These are phyloP conservation scores for Avena sativa DNA, from an alignment of 176 grass and related monocot species.

Conservation along the genomic window DNA sequence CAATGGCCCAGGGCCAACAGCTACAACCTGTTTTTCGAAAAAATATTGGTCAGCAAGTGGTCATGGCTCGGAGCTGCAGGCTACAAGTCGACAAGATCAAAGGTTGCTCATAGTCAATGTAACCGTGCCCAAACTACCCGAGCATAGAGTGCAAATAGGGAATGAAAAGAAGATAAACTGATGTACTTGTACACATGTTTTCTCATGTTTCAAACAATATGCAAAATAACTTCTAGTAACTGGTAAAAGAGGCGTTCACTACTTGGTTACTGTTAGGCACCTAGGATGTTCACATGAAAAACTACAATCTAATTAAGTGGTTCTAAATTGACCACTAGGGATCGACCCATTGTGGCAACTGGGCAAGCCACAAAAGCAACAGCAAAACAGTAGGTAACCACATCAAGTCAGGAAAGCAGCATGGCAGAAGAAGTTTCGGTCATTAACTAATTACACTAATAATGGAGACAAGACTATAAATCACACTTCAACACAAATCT, in stretches of 20 bases:
- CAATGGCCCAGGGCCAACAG: constrained; percentile 59
- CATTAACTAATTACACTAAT: neutral
- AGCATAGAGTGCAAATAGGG: no score
- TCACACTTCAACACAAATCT: constrained; percentile 10
- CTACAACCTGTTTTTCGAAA: constrained; percentile 49
- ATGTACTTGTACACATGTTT: neutral
- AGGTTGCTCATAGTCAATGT: neutral
- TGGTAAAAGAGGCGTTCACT: neutral
- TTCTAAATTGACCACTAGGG: neutral
- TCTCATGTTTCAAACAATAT: neutral
- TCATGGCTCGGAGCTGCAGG: neutral
- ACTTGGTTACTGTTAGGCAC: constrained; percentile 3
- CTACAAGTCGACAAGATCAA: neutral
- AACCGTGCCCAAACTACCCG: neutral
- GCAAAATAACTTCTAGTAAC: neutral
- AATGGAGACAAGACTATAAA: neutral
- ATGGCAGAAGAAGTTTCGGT: neutral
- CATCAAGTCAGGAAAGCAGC: neutral
- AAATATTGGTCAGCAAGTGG: neutral
- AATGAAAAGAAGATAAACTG: neutral
- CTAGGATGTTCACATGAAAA: neutral
- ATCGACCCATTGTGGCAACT: no score
- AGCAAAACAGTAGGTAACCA: neutral
- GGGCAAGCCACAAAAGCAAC: no score
- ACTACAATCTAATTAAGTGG: neutral